Evolutionary conservation across 2,329 filamentous ascomycete species (phyloP).

Genomic region (Tolypocladium inflatum): DNA sequence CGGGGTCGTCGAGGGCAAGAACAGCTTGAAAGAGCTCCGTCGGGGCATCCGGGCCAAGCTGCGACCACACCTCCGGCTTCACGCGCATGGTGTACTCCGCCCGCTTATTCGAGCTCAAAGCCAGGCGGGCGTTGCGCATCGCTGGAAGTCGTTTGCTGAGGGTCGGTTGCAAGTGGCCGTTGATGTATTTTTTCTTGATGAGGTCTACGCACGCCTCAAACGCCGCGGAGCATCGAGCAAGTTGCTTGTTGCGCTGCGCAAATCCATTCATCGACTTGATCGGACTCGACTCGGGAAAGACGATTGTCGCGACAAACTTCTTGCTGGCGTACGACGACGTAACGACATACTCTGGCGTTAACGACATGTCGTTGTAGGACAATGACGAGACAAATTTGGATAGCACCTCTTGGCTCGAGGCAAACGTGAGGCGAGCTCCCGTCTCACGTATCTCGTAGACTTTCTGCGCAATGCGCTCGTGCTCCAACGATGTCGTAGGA

Average conservation of each 20-base stretch:
- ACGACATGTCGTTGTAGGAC: constrained; percentile 16
- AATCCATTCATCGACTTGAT: constrained; percentile 57
- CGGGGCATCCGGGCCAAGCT: constrained; percentile 30
- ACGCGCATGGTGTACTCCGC: constrained; percentile 66
- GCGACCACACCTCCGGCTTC: constrained; percentile 69
- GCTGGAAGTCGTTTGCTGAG: constrained; percentile 62
- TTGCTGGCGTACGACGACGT: constrained; percentile 32
- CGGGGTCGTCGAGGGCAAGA: constrained; percentile 47
- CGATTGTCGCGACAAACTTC: constrained; percentile 66
- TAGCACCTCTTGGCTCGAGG: constrained; percentile 62
- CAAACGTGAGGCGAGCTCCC: constrained; percentile 71
- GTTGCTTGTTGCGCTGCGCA: constrained; percentile 56
- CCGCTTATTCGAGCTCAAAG: constrained; percentile 69
- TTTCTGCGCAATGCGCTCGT: constrained; percentile 26
- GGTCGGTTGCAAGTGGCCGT: constrained; percentile 64
- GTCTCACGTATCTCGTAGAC: constrained; percentile 54
- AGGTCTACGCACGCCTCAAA: constrained; percentile 72
- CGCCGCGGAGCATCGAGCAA: constrained; percentile 82
- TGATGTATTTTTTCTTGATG: constrained; percentile 54
- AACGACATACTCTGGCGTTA: constrained; percentile 50
- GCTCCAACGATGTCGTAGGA: constrained; percentile 4
- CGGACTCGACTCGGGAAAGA: constrained; percentile 67
- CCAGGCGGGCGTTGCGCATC: constrained; percentile 81
- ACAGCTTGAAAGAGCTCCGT: constrained; percentile 49
- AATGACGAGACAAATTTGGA: constrained; percentile 65